A percentile compares a stretch with the other conserved stretches of the same genome.
Conservation (phyloP, 306 rosid species). For the Alnus rubra region DNA sequence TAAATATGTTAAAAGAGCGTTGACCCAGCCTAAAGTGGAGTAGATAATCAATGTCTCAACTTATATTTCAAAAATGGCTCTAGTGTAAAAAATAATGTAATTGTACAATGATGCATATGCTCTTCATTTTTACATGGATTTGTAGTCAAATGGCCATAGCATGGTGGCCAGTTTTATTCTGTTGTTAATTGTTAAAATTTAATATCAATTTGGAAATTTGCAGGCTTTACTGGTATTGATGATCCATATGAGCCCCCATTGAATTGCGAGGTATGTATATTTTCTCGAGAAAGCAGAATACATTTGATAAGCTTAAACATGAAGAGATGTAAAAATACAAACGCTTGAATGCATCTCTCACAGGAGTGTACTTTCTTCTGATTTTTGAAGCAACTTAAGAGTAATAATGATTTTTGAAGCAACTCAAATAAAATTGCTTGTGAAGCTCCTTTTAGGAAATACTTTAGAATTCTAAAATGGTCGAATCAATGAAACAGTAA, state of each 20-base stretch:
- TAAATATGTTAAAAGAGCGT: neutral
- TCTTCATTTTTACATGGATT: neutral
- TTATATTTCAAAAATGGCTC: neutral
- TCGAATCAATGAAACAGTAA: neutral
- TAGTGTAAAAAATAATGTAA: neutral
- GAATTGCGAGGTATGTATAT: constrained; percentile 55
- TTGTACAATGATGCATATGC: neutral
- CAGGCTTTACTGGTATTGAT: constrained; percentile 85
- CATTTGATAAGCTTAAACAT: constrained; percentile 7
- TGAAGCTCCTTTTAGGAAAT: constrained; percentile 4
- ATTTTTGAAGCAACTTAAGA: neutral
- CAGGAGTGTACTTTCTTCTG: neutral
- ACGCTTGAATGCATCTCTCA: constrained; percentile 7
- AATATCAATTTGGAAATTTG: constrained; percentile 10
- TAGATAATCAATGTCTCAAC: neutral
- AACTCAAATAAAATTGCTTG: neutral
- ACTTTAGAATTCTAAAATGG: neutral
- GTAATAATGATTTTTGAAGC: neutral
- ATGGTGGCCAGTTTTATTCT: neutral
- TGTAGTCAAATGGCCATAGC: neutral
- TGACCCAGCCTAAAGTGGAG: neutral
- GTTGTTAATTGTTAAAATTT: neutral
- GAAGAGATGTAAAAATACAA: neutral
- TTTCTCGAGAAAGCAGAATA: constrained; percentile 13
- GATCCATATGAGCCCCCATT: constrained; percentile 73